These are phyloP conservation scores for Tulasnella sp. DNA, from an alignment of 768 basidiomycete genomes.

Conservation along the genomic window DNA sequence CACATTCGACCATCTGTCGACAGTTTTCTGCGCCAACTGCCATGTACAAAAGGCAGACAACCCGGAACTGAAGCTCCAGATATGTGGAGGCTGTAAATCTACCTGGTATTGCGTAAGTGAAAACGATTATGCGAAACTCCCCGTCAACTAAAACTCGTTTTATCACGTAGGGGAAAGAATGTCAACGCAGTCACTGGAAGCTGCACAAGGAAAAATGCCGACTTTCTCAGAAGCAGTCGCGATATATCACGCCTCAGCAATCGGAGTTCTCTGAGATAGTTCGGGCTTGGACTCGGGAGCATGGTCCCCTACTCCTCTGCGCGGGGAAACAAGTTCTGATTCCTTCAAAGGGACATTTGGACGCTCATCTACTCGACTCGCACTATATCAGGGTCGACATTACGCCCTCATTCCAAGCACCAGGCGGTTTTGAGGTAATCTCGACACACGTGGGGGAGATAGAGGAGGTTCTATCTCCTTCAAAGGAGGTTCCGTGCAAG, in stretches of 20 bases:
- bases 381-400: neutral
- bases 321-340: neutral
- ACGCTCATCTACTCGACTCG: neutral
- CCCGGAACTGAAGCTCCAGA: neutral
- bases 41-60: neutral
- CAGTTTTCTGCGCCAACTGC: constrained; percentile 7
- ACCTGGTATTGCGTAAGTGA: neutral
- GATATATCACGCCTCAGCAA: neutral
- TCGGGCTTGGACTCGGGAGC: neutral
- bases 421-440: neutral
- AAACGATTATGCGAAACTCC: neutral
- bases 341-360: neutral
- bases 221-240: neutral
- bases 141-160: neutral
- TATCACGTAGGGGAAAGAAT: neutral
- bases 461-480: neutral
- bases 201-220: neutral
- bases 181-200: constrained; percentile 8
- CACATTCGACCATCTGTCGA: neutral
- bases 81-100: neutral
- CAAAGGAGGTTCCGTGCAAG: neutral
- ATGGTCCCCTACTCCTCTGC: neutral
- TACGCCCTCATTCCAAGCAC: neutral
- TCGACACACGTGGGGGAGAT: neutral
- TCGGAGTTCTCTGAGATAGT: neutral